Evolutionary conservation across 805 yeast species (phyloP).

Genomic region (Cyberlindnera lachancei): DNA sequence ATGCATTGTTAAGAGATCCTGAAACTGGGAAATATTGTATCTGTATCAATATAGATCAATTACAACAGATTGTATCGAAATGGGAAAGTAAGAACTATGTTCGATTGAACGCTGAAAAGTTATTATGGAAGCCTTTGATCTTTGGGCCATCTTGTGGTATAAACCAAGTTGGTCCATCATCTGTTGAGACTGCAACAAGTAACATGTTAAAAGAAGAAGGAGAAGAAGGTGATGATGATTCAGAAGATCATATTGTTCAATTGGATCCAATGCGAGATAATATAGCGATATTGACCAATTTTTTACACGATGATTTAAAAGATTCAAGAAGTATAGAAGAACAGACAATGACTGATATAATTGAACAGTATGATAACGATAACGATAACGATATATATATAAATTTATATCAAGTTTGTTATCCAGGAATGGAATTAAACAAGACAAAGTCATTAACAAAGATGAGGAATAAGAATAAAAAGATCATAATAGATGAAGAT

Average conservation of each 20-base stretch:
- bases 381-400: conserved; percentile 14
- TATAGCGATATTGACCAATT: conserved; percentile 49
- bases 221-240: too few relatives aligned
- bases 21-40: conserved; percentile 43
- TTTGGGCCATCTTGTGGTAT: conserved; percentile 84
- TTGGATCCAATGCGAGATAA: conserved; percentile 33
- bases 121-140: conserved; percentile 79
- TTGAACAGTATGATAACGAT: conserved; percentile 14
- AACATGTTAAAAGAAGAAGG: conserved; percentile 7
- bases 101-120: conserved; percentile 39
- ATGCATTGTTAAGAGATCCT: conserved; percentile 46
- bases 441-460: conserved; percentile 7
- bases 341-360: conserved; percentile 44
- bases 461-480: too few relatives aligned
- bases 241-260: too few relatives aligned
- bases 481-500: too few relatives aligned
- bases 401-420: conserved; percentile 24
- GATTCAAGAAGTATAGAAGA: conserved; percentile 56
- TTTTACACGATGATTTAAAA: conserved; percentile 59
- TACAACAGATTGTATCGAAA: conserved; percentile 34
- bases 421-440: conserved; percentile 28
- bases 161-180: conserved; percentile 34
- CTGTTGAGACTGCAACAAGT: conserved; percentile 20
- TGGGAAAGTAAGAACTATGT: conserved; percentile 53
- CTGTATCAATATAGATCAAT: conserved; percentile 36